A percentile compares a stretch with the other conserved stretches of the same genome.
These are phyloP conservation scores for Begonia loranthoides DNA, from an alignment of 306 rosid genomes.

Conservation along the genomic window DNA sequence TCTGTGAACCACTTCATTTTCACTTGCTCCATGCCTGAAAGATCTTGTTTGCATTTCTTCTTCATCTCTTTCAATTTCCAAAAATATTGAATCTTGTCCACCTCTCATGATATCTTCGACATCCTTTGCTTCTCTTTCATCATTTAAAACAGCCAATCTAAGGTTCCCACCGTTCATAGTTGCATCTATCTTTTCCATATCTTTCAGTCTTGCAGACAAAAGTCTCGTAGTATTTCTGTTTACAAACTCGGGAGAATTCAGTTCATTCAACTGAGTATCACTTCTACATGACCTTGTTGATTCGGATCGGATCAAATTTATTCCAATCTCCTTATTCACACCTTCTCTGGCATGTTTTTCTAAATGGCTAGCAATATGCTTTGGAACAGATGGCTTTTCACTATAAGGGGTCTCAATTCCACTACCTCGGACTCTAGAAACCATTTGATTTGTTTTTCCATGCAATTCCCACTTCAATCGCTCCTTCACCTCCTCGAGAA, in stretches of 20 bases:
- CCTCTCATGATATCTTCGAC: slow-evolving; percentile 19
- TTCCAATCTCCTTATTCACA: slow-evolving; percentile 49
- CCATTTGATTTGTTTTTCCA: slow-evolving; percentile 46
- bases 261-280: slow-evolving; percentile 42
- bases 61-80: slow-evolving; percentile 40
- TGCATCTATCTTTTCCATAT: slow-evolving; percentile 35
- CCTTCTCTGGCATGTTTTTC: slow-evolving; percentile 70
- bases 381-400: slow-evolving; percentile 65
- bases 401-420: slow-evolving; percentile 68
- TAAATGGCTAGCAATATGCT: slow-evolving; percentile 55
- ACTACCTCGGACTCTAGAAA: slow-evolving; percentile 57
- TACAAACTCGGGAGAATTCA: slow-evolving; percentile 48
- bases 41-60: slow-evolving; percentile 54
- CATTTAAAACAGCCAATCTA: slow-evolving; percentile 30
- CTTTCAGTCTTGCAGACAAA: slow-evolving; percentile 53
- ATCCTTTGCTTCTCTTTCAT: slow-evolving; percentile 22
- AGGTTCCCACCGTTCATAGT: slow-evolving; percentile 27
- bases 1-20: slow-evolving; percentile 27
- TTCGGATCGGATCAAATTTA: slow-evolving; percentile 43
- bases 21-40: slow-evolving; percentile 59
- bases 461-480: slow-evolving; percentile 65
- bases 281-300: slow-evolving; percentile 62
- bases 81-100: slow-evolving; percentile 14
- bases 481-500: slow-evolving; percentile 89
- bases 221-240: slow-evolving; percentile 59